Evolutionary conservation across 805 yeast genomes (phyloP), one percentile per base, ranked within the genome.

Genomic region (Lipomyces kockii): DNA sequence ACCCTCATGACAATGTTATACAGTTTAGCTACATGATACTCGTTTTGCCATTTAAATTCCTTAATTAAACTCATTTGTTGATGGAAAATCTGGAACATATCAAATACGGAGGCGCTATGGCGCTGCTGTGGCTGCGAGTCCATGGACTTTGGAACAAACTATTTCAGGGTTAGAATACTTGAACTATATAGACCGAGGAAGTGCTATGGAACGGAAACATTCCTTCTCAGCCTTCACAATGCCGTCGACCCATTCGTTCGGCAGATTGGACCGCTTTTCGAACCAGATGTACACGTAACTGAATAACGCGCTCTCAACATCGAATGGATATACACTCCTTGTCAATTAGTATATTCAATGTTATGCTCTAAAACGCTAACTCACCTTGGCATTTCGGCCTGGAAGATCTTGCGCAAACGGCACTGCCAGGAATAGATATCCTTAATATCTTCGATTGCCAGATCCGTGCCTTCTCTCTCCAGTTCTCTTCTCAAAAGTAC

Each of bases 11-110:
- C 75, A 1, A 80, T 76, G 0, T 95, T 89, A 62, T 86, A 83
- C 1, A 90, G 74, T 68, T 83, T 81, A 0, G 96, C 89, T 22
- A 84, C 76, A 72, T 92, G 93, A 62, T 80, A 81, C 60, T 82
- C 83, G 74, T 90, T 82, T 17, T 79, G 78, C 97, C 97, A 93
- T 0, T 84, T 80, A 55, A 91, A 82, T 2, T 82, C 82, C 17
- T 81, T 81, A 57, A 93, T 79, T n/a, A 90, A 81, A 3, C 80
- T 78, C 25, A 90, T 75, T 12, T 86, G 83, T 62, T 87, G 87
- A 66, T 84, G 83, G 46, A 90, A 82, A 75, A 90, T 81, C 9
- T 86, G 82, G 76, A 89, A 89, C 14, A 89, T 83, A 75, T 90
- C 95, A 27, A 84, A 75, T 0, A 89, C 90, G 0, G 94, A 89